Evolutionary conservation across 192 early-diverging fungal species (phyloP), one percentile per base, ranked within the genome.

Genomic region (Podila epicladia): DNA sequence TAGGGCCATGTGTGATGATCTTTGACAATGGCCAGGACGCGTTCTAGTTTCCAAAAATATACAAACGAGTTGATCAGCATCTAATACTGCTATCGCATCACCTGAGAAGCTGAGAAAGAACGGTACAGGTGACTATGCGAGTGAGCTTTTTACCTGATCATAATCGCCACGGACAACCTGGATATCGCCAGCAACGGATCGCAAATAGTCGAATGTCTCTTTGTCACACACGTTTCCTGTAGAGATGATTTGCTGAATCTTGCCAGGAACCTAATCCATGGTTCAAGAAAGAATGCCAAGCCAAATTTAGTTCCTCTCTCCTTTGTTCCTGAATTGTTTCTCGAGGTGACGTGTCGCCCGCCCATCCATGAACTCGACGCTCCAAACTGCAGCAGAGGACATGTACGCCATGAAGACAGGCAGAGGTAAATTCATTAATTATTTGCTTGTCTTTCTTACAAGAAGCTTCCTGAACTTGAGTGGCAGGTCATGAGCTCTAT

Each of bases 191-290:
- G 92, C 89, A 57, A 99, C 89, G 37, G 92, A 92, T 64, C 93
- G 87, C 70, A 99, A 87, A 78, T 95, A 98, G 62, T 97, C 95
- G 75, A 92, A 90, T 0, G 93, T 95, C 32, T 95, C 95, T 59
- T 90, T 88, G 82, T 94, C 92, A 49, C 86, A 91, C 1, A 95
- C 82, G 82, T 98, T 98, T 37, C 97, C 97, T 6, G 96, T 97
- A 76, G 92, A 94, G 53, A 99, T 89, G 74, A 98, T 96, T 77
- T 94, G 92, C 80, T 97, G 94, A 70, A 99, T 99, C 82, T 99
- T 99, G 49, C 97, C 97, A 9, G 95, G 94, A 7, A 94, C 91
- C 88, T 89, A 75, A 51, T 33, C 20, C n/a, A 38, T 29, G 32
- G 29, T 37, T 48, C 8, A n/a, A 13, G 35, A 26, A 64, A 31